A percentile compares a stretch with the other conserved stretches of the same genome.
Evolutionary conservation across 352 stramenopile genomes (phyloP).

Genomic region (Globisporangium cylindrosporum): DNA sequence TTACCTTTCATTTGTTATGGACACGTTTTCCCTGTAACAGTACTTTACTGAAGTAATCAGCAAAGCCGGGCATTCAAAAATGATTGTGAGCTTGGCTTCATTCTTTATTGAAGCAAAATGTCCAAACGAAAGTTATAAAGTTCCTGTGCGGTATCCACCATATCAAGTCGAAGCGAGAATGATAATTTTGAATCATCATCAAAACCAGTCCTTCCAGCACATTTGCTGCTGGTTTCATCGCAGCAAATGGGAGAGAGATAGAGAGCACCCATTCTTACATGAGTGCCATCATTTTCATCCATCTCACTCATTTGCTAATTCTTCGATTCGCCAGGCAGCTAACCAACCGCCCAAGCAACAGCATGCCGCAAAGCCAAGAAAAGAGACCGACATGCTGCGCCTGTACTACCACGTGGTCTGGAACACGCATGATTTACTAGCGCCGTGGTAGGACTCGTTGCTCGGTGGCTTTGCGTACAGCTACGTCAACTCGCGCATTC

Average conservation of each 20-base stretch:
- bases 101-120: neutral
- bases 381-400: neutral
- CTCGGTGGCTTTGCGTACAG: neutral
- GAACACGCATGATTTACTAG: neutral
- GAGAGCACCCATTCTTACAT: too few species aligned
- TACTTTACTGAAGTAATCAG: neutral
- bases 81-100: neutral
- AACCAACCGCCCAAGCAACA: neutral
- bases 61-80: neutral
- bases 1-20: neutral
- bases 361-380: neutral
- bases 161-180: neutral
- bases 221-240: too few species aligned
- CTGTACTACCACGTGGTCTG: slow-evolving; percentile 6
- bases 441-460: neutral
- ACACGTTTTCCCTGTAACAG: too few species aligned
- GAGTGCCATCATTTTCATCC: neutral
- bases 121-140: neutral
- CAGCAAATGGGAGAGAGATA: neutral
- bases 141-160: neutral
- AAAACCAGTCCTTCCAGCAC: neutral
- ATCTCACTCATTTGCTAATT: neutral
- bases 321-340: neutral
- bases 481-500: slow-evolving; percentile 1
- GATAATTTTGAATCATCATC: neutral